Evolutionary conservation across 108 stramenopile genomes (phyloP).

Genomic region (Parietichytrium sp.): DNA sequence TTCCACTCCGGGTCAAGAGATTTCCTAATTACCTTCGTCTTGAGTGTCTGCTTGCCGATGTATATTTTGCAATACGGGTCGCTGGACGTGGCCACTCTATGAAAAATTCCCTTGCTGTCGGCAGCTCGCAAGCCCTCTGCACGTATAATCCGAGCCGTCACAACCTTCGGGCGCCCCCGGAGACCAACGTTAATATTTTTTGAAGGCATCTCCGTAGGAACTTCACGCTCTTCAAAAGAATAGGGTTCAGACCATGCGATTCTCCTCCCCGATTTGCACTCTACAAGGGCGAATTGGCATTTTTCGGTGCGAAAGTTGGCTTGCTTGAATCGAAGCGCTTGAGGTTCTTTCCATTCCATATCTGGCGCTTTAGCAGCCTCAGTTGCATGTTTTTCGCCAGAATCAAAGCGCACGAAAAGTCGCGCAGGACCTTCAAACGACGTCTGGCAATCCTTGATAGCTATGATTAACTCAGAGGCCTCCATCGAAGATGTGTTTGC

Average conservation of each 20-base stretch:
- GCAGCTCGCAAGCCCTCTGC: not conserved
- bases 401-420: not conserved
- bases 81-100: not conserved
- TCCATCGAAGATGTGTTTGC: not conserved
- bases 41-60: not conserved
- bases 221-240: too few species aligned
- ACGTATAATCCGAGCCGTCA: not conserved
- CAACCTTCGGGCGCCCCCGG: not conserved
- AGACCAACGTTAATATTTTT: not conserved
- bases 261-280: not conserved
- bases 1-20: not conserved
- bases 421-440: not conserved
- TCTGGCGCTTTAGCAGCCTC: not conserved
- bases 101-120: not conserved
- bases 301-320: too few species aligned
- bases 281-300: not conserved
- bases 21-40: not conserved
- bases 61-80: not conserved
- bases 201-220: not conserved
- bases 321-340: not conserved
- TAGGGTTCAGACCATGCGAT: not conserved
- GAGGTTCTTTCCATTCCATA: not conserved
- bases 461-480: too few species aligned
- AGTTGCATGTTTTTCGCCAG: slow-evolving; percentile 10
- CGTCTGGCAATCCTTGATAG: too few species aligned